Percentiles rank a stretch among this genome's conserved stretches.
Conservation (phyloP, 768 basidiomycete species). For the Hygrophoropsis aurantiaca region DNA sequence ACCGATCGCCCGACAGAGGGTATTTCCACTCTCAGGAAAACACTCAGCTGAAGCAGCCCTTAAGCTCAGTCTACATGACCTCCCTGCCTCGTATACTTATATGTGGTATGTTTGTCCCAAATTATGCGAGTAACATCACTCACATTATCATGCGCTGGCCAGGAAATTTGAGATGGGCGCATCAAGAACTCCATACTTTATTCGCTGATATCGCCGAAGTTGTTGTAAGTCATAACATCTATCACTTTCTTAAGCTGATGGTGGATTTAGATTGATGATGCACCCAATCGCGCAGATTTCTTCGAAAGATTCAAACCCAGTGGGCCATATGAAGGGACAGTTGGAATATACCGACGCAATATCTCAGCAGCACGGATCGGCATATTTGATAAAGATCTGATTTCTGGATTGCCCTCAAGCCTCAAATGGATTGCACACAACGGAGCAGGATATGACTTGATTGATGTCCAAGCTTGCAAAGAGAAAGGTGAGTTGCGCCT, state of each 20-base stretch:
- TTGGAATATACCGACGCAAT: constrained; percentile 80
- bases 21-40: no score
- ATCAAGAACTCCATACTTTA: constrained; percentile 63
- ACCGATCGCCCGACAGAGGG: no score
- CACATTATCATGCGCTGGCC: background rate
- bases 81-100: constrained; percentile 25
- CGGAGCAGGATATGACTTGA: constrained; percentile 84
- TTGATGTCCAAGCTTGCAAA: constrained; percentile 72
- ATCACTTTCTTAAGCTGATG: background rate
- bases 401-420: constrained; percentile 52
- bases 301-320: constrained; percentile 55
- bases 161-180: constrained; percentile 77
- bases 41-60: no score
- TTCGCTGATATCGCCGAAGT: constrained; percentile 70
- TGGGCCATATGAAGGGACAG: constrained; percentile 67
- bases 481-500: constrained; percentile 49
- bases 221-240: constrained; percentile 53
- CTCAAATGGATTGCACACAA: constrained; percentile 86
- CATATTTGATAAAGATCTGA: constrained; percentile 73
- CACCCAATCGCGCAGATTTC: constrained; percentile 62
- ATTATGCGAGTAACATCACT: background rate
- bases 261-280: constrained; percentile 6
- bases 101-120: constrained; percentile 19
- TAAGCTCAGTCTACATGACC: constrained; percentile 6
- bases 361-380: constrained; percentile 61